Evolutionary conservation across 2,329 filamentous ascomycete genomes (phyloP), one percentile per base, ranked within the genome.

Genomic region (Fusarium xylarioides): DNA sequence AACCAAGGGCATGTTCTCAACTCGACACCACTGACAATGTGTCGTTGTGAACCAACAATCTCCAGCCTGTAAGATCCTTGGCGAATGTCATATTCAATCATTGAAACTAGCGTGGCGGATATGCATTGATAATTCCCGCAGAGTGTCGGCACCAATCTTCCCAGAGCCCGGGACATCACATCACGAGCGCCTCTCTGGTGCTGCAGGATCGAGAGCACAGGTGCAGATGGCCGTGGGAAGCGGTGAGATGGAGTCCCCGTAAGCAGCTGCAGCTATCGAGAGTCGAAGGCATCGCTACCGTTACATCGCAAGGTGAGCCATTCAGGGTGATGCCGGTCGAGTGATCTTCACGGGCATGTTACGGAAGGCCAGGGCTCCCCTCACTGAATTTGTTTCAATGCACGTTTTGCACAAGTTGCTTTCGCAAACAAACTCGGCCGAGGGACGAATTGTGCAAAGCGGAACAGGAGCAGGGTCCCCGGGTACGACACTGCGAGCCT

Each of bases 381-480:
- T 73, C 54, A 63, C 52, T 44, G 28, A 57, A 59, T 67, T 67
- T 52, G 64, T 67, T 67, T 67, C 63, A 37, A 57, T 50, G 30
- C 38, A 67, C 59, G 53, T 38, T 63, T 34, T 61, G 59, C 44
- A 56, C 43, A 70, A 55, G 53, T 50, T 57, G 23, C 32, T 49
- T 43, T 37, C 54, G 66, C 66, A 70, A 66, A 62, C 70, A 68
- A 59, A 63, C 62, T 71, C 64, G 66, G 68, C 71, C 71, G 71
- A 58, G 35, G 66, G 40, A 58, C 28, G 16, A 53, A 46, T 30
- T 58, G 40, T 53, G 40, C 37, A 28, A 54, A 44, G 32, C 21
- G 46, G 62, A 38, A 46, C 10, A 55, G 42, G 38, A 65, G 34
- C 62, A 68, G 44, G 66, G 59, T 59, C 53, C 43, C 46, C 53